These are phyloP conservation scores for Fusarium miscanthi DNA, from an alignment of 2,329 filamentous ascomycete species.

Conservation along the genomic window DNA sequence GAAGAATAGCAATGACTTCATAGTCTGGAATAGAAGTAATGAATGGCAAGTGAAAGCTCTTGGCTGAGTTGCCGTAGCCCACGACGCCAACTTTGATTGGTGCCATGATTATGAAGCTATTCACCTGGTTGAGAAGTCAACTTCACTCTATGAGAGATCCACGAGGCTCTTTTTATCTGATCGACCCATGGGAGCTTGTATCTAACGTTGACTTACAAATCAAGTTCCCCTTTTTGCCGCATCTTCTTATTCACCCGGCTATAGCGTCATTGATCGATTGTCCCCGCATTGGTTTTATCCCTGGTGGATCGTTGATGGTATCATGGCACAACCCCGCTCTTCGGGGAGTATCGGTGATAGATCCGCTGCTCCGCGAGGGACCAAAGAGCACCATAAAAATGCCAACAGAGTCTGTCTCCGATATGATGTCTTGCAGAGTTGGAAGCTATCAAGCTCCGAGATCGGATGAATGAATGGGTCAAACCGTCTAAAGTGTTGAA, in stretches of 20 bases:
- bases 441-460: too few species aligned
- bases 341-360: background rate
- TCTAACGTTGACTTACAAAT: conserved; percentile 3
- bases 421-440: background rate
- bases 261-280: background rate
- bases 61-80: conserved; percentile 62
- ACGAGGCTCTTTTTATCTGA: background rate
- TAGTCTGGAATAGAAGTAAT: conserved; percentile 59
- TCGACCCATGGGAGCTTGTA: too few species aligned
- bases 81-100: conserved; percentile 60
- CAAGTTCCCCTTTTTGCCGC: background rate
- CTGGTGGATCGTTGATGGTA: background rate
- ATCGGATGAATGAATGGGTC: rapidly evolving
- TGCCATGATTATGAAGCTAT: conserved; percentile 37
- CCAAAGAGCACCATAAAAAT: background rate
- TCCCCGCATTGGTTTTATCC: conserved; percentile 18
- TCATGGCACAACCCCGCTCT: background rate
- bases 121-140: background rate
- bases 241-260: background rate
- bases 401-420: too few species aligned
- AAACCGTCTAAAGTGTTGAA: rapidly evolving
- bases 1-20: conserved; percentile 59
- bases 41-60: conserved; percentile 62
- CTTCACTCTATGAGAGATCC: background rate
- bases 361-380: background rate